Evolutionary conservation across 164 flowering plant genomes (phyloP), one percentile per base, ranked within the genome.

Genomic region (Amborella trichopoda): DNA sequence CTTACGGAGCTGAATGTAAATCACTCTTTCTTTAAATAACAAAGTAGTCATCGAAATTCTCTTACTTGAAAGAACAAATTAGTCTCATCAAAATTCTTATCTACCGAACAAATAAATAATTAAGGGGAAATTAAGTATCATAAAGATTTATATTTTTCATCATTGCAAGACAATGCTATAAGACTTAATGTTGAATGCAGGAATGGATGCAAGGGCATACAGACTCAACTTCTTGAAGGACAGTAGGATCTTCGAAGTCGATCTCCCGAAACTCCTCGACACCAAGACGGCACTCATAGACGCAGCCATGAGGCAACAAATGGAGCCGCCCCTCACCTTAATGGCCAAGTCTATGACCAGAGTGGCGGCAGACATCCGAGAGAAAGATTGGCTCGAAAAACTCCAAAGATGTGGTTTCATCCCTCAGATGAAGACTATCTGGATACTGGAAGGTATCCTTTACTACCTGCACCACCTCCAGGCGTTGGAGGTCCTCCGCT

Each of bases 121-220:
- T n/a, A n/a, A n/a, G n/a, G n/a, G n/a, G n/a, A n/a, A n/a, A n/a
- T n/a, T n/a, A n/a, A n/a, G n/a, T n/a, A n/a, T n/a, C n/a, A n/a
- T n/a, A n/a, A n/a, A n/a, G n/a, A n/a, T n/a, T n/a, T n/a, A n/a
- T n/a, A n/a, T n/a, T n/a, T n/a, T n/a, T n/a, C n/a, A n/a, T n/a
- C n/a, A n/a, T n/a, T n/a, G n/a, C n/a, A n/a, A n/a, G n/a, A n/a
- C n/a, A n/a, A n/a, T n/a, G n/a, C n/a, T n/a, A n/a, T n/a, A n/a
- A n/a, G n/a, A n/a, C n/a, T n/a, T n/a, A n/a, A n/a, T 30, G 34
- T 50, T 19, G 28, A 20, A 26, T 64, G 45, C 57, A 86, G 96
- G 96, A 40, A 86, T 86, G 96, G 96, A 86, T 64, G 62, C 87
- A 37, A 76, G 96, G 58, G 78, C 93, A 4, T 83, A 80, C 71